phyloP scores from a whole-genome alignment of 192 early-diverging fungal genomes.

The Gigaspora rosea region DNA sequence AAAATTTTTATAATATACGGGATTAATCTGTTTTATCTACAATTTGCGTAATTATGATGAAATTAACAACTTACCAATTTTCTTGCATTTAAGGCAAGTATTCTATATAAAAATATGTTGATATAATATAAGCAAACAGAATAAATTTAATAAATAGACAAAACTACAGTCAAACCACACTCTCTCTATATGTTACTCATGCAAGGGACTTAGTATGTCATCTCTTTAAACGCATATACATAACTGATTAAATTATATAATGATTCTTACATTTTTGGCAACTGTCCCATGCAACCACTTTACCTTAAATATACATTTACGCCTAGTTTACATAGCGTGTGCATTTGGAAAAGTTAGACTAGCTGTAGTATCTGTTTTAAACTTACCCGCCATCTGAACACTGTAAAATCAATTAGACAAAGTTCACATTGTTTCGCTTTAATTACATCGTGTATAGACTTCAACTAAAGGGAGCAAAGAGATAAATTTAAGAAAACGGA shows the following conservation, averaged over 20 bases:
- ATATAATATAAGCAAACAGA: neutral
- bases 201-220: too few species aligned
- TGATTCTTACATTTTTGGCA: neutral
- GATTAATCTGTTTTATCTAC: neutral
- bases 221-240: neutral
- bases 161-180: too few species aligned
- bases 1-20: neutral
- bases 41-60: neutral
- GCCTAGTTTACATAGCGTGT: too few species aligned
- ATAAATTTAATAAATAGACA: neutral
- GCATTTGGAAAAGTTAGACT: too few species aligned
- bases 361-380: too few species aligned
- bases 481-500: neutral
- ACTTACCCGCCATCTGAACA: conserved; percentile 49
- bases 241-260: neutral
- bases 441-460: conserved; percentile 27
- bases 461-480: neutral
- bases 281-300: too few species aligned
- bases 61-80: conserved; percentile 25
- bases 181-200: too few species aligned
- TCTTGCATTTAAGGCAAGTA: conserved; percentile 26
- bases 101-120: conserved; percentile 14
- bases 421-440: conserved; percentile 41
- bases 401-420: conserved; percentile 41
- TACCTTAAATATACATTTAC: too few species aligned